Percentiles rank a stretch among this genome's conserved stretches.
Evolutionary conservation across 2,329 filamentous ascomycete genomes (phyloP).

Genomic region (Fusarium sp.): DNA sequence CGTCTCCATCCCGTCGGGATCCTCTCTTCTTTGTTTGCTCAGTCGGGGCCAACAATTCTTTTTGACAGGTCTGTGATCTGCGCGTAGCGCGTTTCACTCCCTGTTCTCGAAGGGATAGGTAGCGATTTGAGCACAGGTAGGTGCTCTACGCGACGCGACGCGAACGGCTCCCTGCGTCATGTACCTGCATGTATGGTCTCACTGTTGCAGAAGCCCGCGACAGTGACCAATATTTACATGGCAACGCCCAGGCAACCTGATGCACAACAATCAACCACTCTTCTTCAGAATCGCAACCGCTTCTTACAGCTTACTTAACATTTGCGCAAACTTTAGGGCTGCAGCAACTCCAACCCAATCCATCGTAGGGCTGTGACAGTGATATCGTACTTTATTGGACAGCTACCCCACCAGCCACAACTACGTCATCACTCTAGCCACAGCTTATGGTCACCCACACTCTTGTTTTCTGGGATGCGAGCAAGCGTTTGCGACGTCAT

Average conservation of each 20-base stretch:
- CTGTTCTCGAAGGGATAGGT: no score
- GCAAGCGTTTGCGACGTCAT: constrained; percentile 34
- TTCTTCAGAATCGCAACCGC: background rate
- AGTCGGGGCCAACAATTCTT: background rate
- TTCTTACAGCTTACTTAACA: background rate
- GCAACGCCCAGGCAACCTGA: background rate
- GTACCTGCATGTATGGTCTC: constrained; percentile 1
- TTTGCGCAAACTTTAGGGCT: background rate
- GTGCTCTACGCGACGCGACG: no score
- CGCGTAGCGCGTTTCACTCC: constrained; percentile 12
- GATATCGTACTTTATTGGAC: constrained; percentile 5
- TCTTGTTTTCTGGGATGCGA: constrained; percentile 26
- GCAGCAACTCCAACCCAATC: background rate
- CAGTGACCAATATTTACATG: background rate
- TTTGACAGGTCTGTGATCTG: constrained; percentile 14
- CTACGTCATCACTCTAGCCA: constrained; percentile 35
- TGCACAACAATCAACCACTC: background rate
- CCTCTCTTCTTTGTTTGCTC: background rate
- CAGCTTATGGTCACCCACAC: background rate
- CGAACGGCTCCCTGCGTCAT: background rate
- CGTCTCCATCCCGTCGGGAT: background rate
- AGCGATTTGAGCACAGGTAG: no score
- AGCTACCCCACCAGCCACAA: constrained; percentile 27
- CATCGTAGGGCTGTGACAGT: constrained; percentile 29
- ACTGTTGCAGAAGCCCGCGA: background rate